phyloP scores from a whole-genome alignment of 495 filamentous ascomycete genomes.

The Aspergillus cavernicola region DNA sequence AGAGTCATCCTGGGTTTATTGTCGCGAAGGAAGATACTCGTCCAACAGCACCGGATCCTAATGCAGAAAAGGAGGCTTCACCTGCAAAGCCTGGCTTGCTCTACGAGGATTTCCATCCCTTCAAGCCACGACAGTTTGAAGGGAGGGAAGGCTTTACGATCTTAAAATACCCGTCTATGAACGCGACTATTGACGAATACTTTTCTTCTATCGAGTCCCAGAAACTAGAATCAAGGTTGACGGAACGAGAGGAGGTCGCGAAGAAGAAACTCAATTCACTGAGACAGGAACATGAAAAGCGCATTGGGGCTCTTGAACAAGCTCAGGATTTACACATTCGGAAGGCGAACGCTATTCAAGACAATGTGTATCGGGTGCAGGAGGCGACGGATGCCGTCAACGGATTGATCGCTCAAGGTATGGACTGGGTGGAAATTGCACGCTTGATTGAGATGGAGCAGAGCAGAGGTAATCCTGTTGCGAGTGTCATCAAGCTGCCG shows the following conservation, averaged over 20 bases:
- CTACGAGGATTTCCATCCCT: conserved; percentile 96
- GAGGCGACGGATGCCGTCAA: conserved; percentile 91
- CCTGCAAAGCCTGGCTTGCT: conserved; percentile 51
- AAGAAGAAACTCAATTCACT: conserved; percentile 79
- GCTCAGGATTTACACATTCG: conserved; percentile 78
- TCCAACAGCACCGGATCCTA: conserved; percentile 22
- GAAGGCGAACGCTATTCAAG: conserved; percentile 85
- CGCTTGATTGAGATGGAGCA: conserved; percentile 85
- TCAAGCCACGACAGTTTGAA: conserved; percentile 79
- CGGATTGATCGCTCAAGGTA: conserved; percentile 80
- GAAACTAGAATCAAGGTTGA: conserved; percentile 77
- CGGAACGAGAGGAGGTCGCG: conserved; percentile 75
- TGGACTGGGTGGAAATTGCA: conserved; percentile 94
- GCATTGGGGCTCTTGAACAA: conserved; percentile 75
- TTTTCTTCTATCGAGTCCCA: conserved; percentile 95
- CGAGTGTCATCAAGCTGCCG: conserved; percentile 80
- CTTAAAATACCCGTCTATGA: conserved; percentile 76
- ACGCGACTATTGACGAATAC: conserved; percentile 91
- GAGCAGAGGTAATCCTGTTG: conserved; percentile 74
- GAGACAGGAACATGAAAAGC: conserved; percentile 73
- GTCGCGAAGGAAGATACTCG: conserved; percentile 64
- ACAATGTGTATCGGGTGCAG: conserved; percentile 82
- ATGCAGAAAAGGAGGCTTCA: conserved; percentile 29
- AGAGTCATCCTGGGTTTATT: conserved; percentile 68
- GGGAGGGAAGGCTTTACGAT: conserved; percentile 59